Conservation (phyloP, 2,329 filamentous ascomycete species). For the Cytospora piceae region DNA sequence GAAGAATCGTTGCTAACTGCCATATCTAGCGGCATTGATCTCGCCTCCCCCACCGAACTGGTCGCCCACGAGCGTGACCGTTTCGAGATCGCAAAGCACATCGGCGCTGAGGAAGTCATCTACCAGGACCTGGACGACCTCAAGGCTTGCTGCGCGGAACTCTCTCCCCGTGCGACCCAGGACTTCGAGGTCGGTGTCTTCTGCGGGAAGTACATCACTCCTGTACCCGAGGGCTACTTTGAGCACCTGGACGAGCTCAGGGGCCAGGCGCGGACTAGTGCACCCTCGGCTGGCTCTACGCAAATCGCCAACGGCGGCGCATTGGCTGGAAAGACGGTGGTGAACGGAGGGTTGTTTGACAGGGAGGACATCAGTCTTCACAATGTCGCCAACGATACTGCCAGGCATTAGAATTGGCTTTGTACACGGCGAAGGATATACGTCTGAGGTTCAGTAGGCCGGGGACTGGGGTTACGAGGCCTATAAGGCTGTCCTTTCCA, state of each 20-base stretch:
- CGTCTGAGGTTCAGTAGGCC: background rate
- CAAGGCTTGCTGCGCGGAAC: constrained; percentile 75
- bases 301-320: constrained; percentile 5
- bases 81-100: constrained; percentile 48
- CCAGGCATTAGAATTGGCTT: background rate
- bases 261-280: constrained; percentile 66
- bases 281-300: constrained; percentile 23
- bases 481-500: background rate
- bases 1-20: background rate
- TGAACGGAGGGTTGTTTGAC: constrained; percentile 34
- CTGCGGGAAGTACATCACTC: constrained; percentile 83
- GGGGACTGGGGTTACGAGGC: background rate
- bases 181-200: constrained; percentile 92
- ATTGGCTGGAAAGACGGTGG: constrained; percentile 22
- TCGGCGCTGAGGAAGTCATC: constrained; percentile 58
- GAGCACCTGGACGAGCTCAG: constrained; percentile 74
- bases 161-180: constrained; percentile 60
- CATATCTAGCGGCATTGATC: constrained; percentile 22
- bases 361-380: constrained; percentile 30
- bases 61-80: constrained; percentile 47
- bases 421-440: background rate
- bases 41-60: constrained; percentile 38
- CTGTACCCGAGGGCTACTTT: constrained; percentile 79
- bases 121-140: constrained; percentile 70
- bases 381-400: constrained; percentile 30